These are phyloP conservation scores for Periglandula ipomoeae DNA, from an alignment of 2,329 filamentous ascomycete species.

Conservation along the genomic window DNA sequence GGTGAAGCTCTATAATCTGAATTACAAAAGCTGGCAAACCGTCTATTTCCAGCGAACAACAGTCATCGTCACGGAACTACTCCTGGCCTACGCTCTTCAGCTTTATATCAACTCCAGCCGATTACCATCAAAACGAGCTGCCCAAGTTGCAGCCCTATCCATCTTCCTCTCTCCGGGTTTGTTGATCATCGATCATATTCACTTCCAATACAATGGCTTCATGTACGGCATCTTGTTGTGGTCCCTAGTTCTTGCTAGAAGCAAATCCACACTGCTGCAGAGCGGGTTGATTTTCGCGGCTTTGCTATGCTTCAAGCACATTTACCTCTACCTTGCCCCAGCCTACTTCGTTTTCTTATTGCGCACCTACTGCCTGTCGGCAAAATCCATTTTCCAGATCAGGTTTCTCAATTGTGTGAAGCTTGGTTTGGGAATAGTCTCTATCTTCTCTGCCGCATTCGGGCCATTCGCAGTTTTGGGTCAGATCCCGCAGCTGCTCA, in stretches of 20 bases:
- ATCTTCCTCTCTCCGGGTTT: constrained; percentile 87
- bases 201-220: constrained; percentile 98
- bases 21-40: constrained; percentile 87
- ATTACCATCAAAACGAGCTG: constrained; percentile 56
- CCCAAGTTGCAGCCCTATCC: constrained; percentile 80
- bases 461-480: constrained; percentile 77
- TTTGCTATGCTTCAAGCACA: constrained; percentile 92
- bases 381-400: constrained; percentile 66
- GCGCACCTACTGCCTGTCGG: constrained; percentile 78
- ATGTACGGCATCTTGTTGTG: constrained; percentile 86
- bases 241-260: constrained; percentile 74
- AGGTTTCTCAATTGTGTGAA: constrained; percentile 74
- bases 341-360: constrained; percentile 93
- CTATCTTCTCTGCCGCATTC: constrained; percentile 72
- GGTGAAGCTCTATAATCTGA: constrained; percentile 70
- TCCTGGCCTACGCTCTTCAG: constrained; percentile 75
- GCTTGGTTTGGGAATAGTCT: constrained; percentile 62
- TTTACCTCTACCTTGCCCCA: constrained; percentile 91
- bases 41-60: constrained; percentile 87
- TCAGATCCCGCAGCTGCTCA: constrained; percentile 76
- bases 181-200: constrained; percentile 94
- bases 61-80: constrained; percentile 76
- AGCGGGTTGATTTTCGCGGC: constrained; percentile 79
- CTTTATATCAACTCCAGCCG: constrained; percentile 68
- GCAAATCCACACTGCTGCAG: constrained; percentile 61